phyloP scores from a whole-genome alignment of 2,329 filamentous ascomycete genomes.

The Coniochaeta pulveracea region DNA sequence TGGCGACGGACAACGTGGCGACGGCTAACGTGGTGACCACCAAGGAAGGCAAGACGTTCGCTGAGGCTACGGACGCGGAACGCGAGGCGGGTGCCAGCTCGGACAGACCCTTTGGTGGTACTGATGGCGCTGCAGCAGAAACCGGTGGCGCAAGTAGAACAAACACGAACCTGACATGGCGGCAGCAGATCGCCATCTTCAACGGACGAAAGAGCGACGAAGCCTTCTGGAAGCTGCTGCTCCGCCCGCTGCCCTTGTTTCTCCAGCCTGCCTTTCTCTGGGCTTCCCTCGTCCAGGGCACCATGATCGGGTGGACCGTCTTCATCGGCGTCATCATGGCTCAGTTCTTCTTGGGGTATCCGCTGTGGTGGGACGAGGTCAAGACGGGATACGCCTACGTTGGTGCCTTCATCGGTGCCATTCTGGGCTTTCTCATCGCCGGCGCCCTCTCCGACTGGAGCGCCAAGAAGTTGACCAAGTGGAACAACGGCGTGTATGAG shows the following conservation, averaged over 20 bases:
- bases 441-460: conserved; percentile 64
- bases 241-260: conserved; percentile 75
- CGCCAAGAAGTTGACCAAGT: conserved; percentile 56
- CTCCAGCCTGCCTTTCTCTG: conserved; percentile 78
- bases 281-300: conserved; percentile 69
- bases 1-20: conserved; percentile 19
- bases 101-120: too few relatives aligned
- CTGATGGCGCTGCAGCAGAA: not conserved
- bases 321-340: conserved; percentile 78
- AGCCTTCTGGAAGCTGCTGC: conserved; percentile 49
- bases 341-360: conserved; percentile 70
- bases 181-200: conserved; percentile 55
- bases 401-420: conserved; percentile 72
- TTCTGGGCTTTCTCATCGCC: conserved; percentile 66
- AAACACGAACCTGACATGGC: conserved; percentile 42
- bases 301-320: conserved; percentile 91
- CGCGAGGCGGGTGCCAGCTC: conserved; percentile 1
- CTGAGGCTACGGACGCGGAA: not conserved
- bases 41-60: not conserved
- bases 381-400: conserved; percentile 80
- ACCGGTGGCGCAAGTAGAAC: conserved; percentile 5
- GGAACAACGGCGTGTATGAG: conserved; percentile 76
- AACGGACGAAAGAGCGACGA: conserved; percentile 76
- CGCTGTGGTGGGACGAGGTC: conserved; percentile 71
- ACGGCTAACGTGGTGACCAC: not conserved